A percentile compares a stretch with the other conserved stretches of the same genome.
These are phyloP conservation scores for Didymella lethalis DNA, from an alignment of 2,329 filamentous ascomycete species.

Conservation along the genomic window DNA sequence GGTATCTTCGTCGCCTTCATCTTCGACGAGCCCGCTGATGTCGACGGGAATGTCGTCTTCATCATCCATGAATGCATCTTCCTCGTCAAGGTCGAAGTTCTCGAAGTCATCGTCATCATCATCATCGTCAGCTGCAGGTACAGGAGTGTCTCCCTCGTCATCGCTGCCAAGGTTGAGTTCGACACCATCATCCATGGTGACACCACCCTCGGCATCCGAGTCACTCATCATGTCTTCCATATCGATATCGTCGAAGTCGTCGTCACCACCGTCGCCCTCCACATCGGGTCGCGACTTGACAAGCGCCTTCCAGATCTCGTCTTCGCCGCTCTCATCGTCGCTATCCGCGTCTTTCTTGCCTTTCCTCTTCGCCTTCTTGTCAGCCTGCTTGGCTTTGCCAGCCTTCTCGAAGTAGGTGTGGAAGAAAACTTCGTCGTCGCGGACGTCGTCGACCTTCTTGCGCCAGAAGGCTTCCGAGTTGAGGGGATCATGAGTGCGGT, in stretches of 20 bases:
- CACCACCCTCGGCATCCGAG: constrained; percentile 56
- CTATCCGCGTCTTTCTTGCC: constrained; percentile 53
- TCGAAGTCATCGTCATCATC: constrained; percentile 52
- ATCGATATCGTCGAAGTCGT: constrained; percentile 63
- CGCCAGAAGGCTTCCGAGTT: constrained; percentile 93
- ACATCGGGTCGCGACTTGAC: constrained; percentile 81
- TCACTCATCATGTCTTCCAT: constrained; percentile 56
- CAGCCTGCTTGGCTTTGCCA: constrained; percentile 62
- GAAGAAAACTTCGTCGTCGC: constrained; percentile 95
- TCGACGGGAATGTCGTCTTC: constrained; percentile 64
- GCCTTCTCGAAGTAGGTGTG: constrained; percentile 89
- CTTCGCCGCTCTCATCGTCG: constrained; percentile 68
- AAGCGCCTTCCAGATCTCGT: constrained; percentile 91
- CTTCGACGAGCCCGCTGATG: constrained; percentile 54
- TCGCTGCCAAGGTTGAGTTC: constrained; percentile 58
- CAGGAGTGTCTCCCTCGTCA: constrained; percentile 57
- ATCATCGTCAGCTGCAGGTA: constrained; percentile 40
- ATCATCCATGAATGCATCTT: constrained; percentile 63
- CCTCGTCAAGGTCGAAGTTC: constrained; percentile 58
- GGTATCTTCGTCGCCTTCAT: constrained; percentile 52
- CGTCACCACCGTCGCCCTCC: constrained; percentile 70
- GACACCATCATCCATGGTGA: constrained; percentile 52
- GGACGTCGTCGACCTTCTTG: constrained; percentile 85
- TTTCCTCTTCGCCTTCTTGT: constrained; percentile 64
- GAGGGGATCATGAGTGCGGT: constrained; percentile 69